A percentile compares a stretch with the other conserved stretches of the same genome.
These are phyloP conservation scores for Calonectria pteridis DNA, from an alignment of 2,329 filamentous ascomycete species.

Conservation along the genomic window DNA sequence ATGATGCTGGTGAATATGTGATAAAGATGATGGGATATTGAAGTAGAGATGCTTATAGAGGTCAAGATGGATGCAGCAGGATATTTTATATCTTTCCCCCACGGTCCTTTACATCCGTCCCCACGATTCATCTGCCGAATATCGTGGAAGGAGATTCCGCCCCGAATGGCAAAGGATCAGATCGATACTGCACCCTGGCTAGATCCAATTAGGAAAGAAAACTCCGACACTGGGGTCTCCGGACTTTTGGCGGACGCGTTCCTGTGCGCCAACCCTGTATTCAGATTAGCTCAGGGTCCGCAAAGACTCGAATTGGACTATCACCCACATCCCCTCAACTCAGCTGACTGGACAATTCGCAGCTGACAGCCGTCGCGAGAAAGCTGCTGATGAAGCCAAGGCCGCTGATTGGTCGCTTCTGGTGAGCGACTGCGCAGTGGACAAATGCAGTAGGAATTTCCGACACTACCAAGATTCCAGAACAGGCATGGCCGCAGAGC, in stretches of 20 bases:
- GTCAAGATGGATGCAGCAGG: background rate
- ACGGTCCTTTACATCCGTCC: background rate
- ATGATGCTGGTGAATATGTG: background rate
- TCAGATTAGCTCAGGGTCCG: background rate
- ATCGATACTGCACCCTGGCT: background rate
- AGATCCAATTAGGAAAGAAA: background rate
- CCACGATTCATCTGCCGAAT: background rate
- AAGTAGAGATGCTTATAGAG: background rate
- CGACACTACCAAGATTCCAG: background rate
- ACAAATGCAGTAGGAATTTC: background rate
- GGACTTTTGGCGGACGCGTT: background rate
- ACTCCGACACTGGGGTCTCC: background rate
- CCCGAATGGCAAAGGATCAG: background rate
- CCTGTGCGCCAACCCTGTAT: background rate
- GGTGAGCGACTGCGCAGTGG: background rate
- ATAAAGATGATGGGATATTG: background rate
- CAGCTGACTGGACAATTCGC: slow-evolving; percentile 5
- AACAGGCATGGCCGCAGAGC: background rate
- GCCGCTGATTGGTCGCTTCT: background rate
- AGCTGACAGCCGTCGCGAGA: background rate
- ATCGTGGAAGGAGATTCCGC: background rate
- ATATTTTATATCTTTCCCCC: background rate
- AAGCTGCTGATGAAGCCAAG: background rate
- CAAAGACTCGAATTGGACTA: background rate
- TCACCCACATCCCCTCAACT: background rate